Conservation (phyloP, 2,329 filamentous ascomycete species). For the Myriosclerotinia curreyana region DNA sequence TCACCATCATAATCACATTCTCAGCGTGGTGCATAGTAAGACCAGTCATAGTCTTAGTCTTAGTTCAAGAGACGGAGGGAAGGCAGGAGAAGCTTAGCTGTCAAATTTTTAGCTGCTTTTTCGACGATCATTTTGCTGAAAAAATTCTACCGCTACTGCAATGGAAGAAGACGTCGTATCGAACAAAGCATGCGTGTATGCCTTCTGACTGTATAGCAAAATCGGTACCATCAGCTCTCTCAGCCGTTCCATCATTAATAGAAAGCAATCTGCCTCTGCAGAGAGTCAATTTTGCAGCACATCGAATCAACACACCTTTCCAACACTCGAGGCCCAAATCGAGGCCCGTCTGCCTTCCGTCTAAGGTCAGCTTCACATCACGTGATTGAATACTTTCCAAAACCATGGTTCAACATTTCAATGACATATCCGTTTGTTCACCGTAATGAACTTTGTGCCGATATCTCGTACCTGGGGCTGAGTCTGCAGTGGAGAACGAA, state of each 20-base stretch:
- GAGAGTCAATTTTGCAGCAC: background rate
- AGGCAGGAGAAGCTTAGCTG: background rate
- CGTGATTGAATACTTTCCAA: slow-evolving; percentile 10
- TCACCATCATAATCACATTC: slow-evolving; percentile 16
- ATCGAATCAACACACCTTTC: slow-evolving; percentile 14
- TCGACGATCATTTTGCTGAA: background rate
- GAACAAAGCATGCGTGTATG: slow-evolving; percentile 3
- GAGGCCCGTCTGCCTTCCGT: slow-evolving; percentile 19
- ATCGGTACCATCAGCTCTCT: background rate
- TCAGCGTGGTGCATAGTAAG: slow-evolving; percentile 18
- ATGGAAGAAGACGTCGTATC: background rate
- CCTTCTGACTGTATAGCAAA: background rate
- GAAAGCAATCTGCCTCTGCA: slow-evolving; percentile 6
- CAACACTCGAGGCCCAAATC: slow-evolving; percentile 19
- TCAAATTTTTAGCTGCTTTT: background rate
- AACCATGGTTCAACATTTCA: slow-evolving; percentile 13
- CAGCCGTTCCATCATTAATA: slow-evolving; percentile 11
- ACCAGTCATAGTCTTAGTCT: background rate
- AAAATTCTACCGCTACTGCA: background rate
- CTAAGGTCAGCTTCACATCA: slow-evolving; percentile 12
- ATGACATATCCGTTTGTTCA: background rate
- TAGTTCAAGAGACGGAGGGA: background rate
- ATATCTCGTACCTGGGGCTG: slow-evolving; percentile 3
- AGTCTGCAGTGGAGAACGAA: background rate
- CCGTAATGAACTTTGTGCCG: background rate